These are phyloP conservation scores for Cicer pinnatifidum DNA, from an alignment of 306 rosid genomes.

Conservation along the genomic window DNA sequence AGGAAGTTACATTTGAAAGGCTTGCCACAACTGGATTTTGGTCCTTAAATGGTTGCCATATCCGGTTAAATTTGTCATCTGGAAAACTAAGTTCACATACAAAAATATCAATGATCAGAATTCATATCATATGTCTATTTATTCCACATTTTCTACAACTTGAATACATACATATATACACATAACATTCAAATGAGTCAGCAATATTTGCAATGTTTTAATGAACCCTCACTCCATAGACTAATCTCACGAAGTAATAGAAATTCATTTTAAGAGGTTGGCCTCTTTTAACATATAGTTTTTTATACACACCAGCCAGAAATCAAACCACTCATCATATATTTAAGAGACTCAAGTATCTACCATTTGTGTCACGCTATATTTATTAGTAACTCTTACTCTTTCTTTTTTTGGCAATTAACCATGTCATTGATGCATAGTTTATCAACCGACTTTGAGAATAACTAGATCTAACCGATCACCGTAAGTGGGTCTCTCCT, in stretches of 20 bases:
- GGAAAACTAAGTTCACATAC: slow-evolving; percentile 70
- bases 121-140: slow-evolving; percentile 3
- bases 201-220: neutral
- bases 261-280: neutral
- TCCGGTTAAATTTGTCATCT: slow-evolving; percentile 80
- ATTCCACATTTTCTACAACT: neutral
- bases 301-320: neutral
- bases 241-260: neutral
- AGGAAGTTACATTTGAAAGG: slow-evolving; percentile 52
- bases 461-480: no score
- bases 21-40: slow-evolving; percentile 53
- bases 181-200: neutral
- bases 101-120: slow-evolving; percentile 50
- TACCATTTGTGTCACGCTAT: neutral
- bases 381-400: no score
- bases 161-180: neutral
- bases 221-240: neutral
- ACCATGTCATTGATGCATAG: no score
- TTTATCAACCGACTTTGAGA: no score
- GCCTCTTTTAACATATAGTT: neutral
- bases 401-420: no score
- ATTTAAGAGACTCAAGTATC: neutral
- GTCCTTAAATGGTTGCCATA: slow-evolving; percentile 77
- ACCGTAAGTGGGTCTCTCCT: no score
- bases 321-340: neutral